A percentile compares a stretch with the other conserved stretches of the same genome.
These are phyloP conservation scores for Trypanosoma platydactyli DNA, from an alignment of 208 protist species.

Conservation along the genomic window DNA sequence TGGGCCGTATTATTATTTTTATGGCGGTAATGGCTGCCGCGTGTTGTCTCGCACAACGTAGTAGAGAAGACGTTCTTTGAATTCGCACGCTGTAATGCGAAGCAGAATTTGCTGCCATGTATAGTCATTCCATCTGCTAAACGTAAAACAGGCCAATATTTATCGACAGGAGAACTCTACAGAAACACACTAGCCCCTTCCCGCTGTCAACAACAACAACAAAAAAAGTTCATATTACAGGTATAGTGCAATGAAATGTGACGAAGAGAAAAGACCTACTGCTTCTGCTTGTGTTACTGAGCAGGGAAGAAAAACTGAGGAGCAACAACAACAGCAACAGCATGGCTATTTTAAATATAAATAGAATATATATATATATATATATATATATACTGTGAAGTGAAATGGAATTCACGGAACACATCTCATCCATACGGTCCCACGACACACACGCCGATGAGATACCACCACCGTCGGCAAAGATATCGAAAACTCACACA, in stretches of 20 bases:
- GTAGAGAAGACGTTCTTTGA: neutral
- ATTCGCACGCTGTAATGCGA: constrained; percentile 11
- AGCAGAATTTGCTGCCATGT: constrained; percentile 12
- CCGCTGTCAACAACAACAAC: neutral
- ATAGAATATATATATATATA: too few relatives aligned
- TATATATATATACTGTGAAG: too few relatives aligned
- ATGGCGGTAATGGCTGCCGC: neutral
- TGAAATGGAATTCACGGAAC: too few relatives aligned
- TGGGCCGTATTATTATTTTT: neutral
- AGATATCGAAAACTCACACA: neutral
- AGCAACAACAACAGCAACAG: neutral
- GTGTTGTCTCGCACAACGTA: neutral
- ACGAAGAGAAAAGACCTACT: too few relatives aligned
- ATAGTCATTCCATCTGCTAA: constrained; percentile 1
- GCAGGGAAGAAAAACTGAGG: neutral
- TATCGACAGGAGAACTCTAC: too few relatives aligned
- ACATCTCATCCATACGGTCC: too few relatives aligned
- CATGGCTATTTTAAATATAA: too few relatives aligned
- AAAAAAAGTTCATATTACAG: too few relatives aligned
- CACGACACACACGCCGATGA: neutral
- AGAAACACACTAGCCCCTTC: too few relatives aligned
- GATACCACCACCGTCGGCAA: neutral
- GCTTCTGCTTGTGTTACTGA: neutral
- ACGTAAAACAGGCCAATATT: too few relatives aligned
- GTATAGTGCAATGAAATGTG: too few relatives aligned